phyloP scores from a whole-genome alignment of 176 grass and related monocot genomes.

The Zea luxurians region DNA sequence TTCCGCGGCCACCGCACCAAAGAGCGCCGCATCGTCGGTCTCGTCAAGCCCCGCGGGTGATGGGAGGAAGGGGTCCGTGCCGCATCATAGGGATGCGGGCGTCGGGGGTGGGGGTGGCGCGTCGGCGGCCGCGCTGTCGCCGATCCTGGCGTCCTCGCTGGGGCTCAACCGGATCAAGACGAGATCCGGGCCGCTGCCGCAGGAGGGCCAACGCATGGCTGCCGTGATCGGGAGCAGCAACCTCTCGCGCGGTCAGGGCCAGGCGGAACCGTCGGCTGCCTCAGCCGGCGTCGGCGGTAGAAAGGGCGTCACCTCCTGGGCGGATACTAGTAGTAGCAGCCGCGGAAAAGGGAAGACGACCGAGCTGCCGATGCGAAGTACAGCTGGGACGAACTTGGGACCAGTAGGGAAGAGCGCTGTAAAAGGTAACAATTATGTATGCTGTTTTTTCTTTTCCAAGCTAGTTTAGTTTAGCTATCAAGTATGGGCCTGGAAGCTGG shows the following conservation, averaged over 20 bases:
- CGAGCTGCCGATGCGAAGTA: conserved; percentile 35
- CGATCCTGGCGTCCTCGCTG: conserved; percentile 96
- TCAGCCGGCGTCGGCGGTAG: conserved; percentile 29
- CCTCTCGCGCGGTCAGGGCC: conserved; percentile 65
- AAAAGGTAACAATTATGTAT: conserved; percentile 43
- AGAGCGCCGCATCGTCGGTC: conserved; percentile 37
- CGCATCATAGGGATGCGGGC: conserved; percentile 46
- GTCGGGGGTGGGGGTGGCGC: conserved; percentile 24
- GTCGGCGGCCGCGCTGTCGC: conserved; percentile 53
- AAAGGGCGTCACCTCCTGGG: conserved; percentile 47
- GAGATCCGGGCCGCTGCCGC: conserved; percentile 98
- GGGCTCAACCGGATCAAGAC: conserved; percentile 99
- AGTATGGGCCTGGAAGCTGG: conserved; percentile 30
- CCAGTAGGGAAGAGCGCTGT: conserved; percentile 38
- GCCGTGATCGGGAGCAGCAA: conserved; percentile 84
- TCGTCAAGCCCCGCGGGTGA: conserved; percentile 44
- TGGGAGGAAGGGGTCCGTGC: conserved; percentile 44
- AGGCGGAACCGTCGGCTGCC: conserved; percentile 26
- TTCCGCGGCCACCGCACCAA: conserved; percentile 38
- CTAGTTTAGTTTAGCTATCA: background rate
- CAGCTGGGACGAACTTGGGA: conserved; percentile 6
- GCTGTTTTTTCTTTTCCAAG: conserved; percentile 23
- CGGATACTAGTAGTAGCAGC: conserved; percentile 39
- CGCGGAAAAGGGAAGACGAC: conserved; percentile 45
- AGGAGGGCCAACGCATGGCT: conserved; percentile 77